Percentiles rank a stretch among this genome's conserved stretches.
Evolutionary conservation across 1,284 basidiomycete species (phyloP).

Genomic region (Sanghuangporus weigelae): DNA sequence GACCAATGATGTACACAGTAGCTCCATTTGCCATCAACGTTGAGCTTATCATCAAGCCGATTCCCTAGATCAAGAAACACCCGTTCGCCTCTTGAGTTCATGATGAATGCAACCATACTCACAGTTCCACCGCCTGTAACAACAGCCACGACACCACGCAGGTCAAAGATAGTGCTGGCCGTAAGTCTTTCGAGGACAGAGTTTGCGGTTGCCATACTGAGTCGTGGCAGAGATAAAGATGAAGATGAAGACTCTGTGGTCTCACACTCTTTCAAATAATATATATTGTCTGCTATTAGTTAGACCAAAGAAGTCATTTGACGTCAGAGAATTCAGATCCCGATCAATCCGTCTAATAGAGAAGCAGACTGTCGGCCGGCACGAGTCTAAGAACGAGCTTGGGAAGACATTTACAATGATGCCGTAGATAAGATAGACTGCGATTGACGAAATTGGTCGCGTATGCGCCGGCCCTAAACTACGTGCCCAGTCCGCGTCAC

Average conservation of each 20-base stretch:
- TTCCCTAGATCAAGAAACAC: conserved; percentile 31
- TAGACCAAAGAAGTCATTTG: not conserved
- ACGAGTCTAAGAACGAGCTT: not conserved
- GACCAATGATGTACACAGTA: conserved; percentile 44
- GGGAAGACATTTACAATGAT: not conserved
- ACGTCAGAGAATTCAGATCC: not conserved
- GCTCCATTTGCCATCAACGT: conserved; percentile 46
- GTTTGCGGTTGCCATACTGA: conserved; percentile 25
- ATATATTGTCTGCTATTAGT: not conserved
- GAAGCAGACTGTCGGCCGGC: not conserved
- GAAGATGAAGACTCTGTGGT: not conserved
- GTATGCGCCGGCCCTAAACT: not conserved
- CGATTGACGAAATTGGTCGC: not conserved
- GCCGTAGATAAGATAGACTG: too few relatives aligned
- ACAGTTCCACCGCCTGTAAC: conserved; percentile 46
- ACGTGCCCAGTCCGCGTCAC: not conserved
- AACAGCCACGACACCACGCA: conserved; percentile 41
- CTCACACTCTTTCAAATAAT: not conserved
- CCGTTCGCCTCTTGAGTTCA: not conserved
- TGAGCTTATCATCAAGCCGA: conserved; percentile 43
- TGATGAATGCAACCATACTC: conserved; percentile 17
- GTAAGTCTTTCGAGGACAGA: conserved; percentile 31
- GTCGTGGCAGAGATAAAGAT: not conserved
- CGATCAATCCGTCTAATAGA: not conserved
- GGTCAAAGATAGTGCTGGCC: conserved; percentile 38